phyloP scores from a whole-genome alignment of 2,329 filamentous ascomycete species.

The Fusarium nurragi region DNA sequence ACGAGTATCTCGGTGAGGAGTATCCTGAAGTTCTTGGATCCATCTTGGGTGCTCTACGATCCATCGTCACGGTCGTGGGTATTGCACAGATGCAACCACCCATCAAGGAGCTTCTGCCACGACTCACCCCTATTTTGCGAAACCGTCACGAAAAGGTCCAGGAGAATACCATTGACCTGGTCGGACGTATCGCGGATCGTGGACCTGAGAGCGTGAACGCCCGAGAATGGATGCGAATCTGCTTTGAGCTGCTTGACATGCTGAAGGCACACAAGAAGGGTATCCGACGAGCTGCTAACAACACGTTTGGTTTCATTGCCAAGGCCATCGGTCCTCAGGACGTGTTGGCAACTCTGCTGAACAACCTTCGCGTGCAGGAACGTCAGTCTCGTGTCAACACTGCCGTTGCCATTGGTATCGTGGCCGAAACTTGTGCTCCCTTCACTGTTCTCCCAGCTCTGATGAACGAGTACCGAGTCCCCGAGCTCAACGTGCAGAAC shows the following conservation, averaged over 20 bases:
- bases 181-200: conserved; percentile 96
- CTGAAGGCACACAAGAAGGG: conserved; percentile 99
- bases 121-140: conserved; percentile 95
- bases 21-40: conserved; percentile 98
- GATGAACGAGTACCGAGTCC: conserved; percentile 99
- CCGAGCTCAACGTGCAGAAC: conserved; percentile 98
- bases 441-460: conserved; percentile 98
- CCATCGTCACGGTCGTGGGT: conserved; percentile 96
- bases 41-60: conserved; percentile 92
- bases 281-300: conserved; percentile 97
- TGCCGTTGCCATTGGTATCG: conserved; percentile 96
- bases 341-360: conserved; percentile 92
- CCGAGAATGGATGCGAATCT: conserved; percentile 99
- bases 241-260: conserved; percentile 99
- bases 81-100: conserved; percentile 98
- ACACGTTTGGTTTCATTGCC: conserved; percentile 99
- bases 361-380: conserved; percentile 96
- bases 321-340: conserved; percentile 99
- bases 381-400: conserved; percentile 98
- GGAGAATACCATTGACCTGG: conserved; percentile 97
- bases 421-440: conserved; percentile 96
- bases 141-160: conserved; percentile 99
- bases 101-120: conserved; percentile 93
- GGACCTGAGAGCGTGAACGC: conserved; percentile 97
- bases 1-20: conserved; percentile 98